Evolutionary conservation across 441 rosid species (phyloP), one percentile per base, ranked within the genome.

Genomic region (Rhodomyrtus psidioides): DNA sequence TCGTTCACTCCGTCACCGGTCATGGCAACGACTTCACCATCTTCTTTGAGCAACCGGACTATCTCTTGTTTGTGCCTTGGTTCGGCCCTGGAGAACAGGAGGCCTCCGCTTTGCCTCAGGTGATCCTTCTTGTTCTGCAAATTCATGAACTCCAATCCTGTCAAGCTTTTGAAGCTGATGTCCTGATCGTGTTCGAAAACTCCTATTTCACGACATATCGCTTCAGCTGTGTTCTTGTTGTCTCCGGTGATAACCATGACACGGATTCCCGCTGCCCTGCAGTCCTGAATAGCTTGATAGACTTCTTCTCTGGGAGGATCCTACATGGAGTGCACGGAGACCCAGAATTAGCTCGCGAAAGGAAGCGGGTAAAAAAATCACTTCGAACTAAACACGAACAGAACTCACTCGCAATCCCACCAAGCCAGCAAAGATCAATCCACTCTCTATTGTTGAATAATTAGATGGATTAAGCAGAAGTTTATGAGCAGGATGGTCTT

Each of bases 281-380:
- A 98, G 87, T 98, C 99, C 91, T 94, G 94, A 89, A 95, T 93
- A 60, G 99, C 99, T 90, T 96, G 96, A 65, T 88, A 93, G 86
- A 96, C 99, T 92, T 98, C 99, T 91, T 92, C 91, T 86, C 99
- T 93, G 21, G 99, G 99, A 85, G 99, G 99, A 91, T 98, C 99
- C 99, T 97, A 86, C 57, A 87, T 83, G 57, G 59, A 70, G 60
- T 62, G 62, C 19, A 53, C 85, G 86, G 81, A 39, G 84, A 49
- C 44, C 53, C 6, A n/a, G 34, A 81, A 79, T 74, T 54, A 65
- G 53, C 51, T 49, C 14, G 19, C 19, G 39, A 60, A 39, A 44
- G 7, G 30, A 82, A 46, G 56, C 15, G 54, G 24, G 83, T 14
- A 81, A 49, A 42, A 44, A 21, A 17, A 7, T 24, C 21, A 1